phyloP scores from a whole-genome alignment of 2,329 filamentous ascomycete species.

The Ophiostoma quercus region DNA sequence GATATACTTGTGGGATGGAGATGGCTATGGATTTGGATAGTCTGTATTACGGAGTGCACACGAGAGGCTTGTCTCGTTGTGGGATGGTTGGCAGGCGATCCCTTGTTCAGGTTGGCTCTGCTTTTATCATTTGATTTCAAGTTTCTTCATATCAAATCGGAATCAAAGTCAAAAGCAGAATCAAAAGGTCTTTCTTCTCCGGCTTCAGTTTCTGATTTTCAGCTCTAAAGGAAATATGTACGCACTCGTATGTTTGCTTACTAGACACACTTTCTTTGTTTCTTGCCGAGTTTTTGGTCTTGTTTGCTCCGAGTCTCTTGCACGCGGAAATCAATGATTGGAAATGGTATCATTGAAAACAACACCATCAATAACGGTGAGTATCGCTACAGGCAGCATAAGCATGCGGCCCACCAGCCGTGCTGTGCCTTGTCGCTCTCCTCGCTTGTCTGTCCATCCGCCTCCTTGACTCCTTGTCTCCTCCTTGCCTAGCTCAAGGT shows the following conservation, averaged over 20 bases:
- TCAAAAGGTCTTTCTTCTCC: too few species aligned
- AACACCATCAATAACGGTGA: too few species aligned
- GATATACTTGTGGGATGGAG: background rate
- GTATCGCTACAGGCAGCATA: background rate
- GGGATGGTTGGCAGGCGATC: constrained; percentile 14
- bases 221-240: too few species aligned
- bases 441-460: background rate
- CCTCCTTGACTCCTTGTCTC: background rate
- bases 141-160: background rate
- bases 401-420: constrained; percentile 4
- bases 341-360: too few species aligned
- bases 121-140: background rate
- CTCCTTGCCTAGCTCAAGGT: background rate
- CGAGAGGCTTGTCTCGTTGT: constrained; percentile 5
- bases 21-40: background rate
- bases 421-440: constrained; percentile 4
- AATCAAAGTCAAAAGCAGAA: background rate
- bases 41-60: background rate
- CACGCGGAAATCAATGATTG: too few species aligned
- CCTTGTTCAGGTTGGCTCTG: background rate
- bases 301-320: background rate
- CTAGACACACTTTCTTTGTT: background rate
- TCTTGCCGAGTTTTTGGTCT: background rate
- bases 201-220: too few species aligned
- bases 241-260: too few species aligned